A percentile compares a stretch with the other conserved stretches of the same genome.
Conservation (phyloP, 306 rosid genomes). For the Cucurbita maxima region DNA sequence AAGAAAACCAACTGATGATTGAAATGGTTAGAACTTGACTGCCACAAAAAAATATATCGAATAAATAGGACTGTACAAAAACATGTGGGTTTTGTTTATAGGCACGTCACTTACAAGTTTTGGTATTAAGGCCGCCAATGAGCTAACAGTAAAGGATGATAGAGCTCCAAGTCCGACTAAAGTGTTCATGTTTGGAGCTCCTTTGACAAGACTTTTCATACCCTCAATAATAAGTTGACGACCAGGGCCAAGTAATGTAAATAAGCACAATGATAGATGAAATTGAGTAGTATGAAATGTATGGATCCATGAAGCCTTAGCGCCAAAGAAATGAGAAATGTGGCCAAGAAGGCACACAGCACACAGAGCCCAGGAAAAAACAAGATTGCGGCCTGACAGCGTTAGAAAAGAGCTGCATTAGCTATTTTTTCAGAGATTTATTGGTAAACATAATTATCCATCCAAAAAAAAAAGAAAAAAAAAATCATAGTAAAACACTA, state of each 20-base stretch:
- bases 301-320: conserved; percentile 73
- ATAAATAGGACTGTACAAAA: background rate
- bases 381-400: conserved; percentile 64
- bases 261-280: conserved; percentile 69
- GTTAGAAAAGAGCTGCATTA: background rate
- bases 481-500: too few species aligned
- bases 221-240: conserved; percentile 86
- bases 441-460: conserved; percentile 4
- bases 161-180: conserved; percentile 95
- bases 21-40: background rate
- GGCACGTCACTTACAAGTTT: conserved; percentile 44
- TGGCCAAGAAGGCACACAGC: conserved; percentile 93
- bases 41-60: background rate
- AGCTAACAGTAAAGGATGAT: conserved; percentile 91
- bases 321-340: conserved; percentile 75
- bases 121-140: conserved; percentile 69
- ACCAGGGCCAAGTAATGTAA: conserved; percentile 92
- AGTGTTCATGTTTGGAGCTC: conserved; percentile 90
- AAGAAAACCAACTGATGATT: background rate
- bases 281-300: conserved; percentile 70
- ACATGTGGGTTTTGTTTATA: background rate
- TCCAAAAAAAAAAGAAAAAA: conserved; percentile 1
- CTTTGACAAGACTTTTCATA: conserved; percentile 62
- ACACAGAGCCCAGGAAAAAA: conserved; percentile 90
- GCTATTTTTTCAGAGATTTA: background rate